Evolutionary conservation across 768 basidiomycete genomes (phyloP).

Genomic region (Pisolithus marmoratus): DNA sequence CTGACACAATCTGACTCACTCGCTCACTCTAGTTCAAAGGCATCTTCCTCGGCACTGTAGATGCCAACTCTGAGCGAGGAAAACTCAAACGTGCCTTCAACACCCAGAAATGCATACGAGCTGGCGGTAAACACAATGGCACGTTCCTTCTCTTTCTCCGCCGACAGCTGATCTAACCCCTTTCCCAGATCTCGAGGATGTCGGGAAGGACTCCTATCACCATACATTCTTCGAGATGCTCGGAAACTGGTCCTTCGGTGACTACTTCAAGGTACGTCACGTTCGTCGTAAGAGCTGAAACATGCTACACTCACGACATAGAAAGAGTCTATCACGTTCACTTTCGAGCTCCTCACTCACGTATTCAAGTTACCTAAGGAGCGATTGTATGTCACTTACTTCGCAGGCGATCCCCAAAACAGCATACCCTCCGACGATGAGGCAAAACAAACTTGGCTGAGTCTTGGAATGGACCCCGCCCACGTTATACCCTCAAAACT

Average conservation of each 20-base stretch:
- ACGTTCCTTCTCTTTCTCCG: slow-evolving; percentile 9
- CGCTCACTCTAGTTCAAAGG: slow-evolving; percentile 69
- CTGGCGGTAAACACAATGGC: slow-evolving; percentile 99
- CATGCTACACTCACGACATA: slow-evolving; percentile 26
- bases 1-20: slow-evolving; percentile 9
- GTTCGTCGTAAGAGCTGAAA: neutral
- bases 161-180: slow-evolving; percentile 2
- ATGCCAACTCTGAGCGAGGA: slow-evolving; percentile 87
- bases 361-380: slow-evolving; percentile 87
- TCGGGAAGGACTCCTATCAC: slow-evolving; percentile 97
- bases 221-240: slow-evolving; percentile 99
- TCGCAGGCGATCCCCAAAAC: slow-evolving; percentile 86
- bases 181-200: slow-evolving; percentile 86
- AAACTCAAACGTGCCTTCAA: slow-evolving; percentile 93
- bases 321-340: slow-evolving; percentile 90
- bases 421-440: slow-evolving; percentile 86
- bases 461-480: slow-evolving; percentile 82
- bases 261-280: slow-evolving; percentile 89
- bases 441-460: slow-evolving; percentile 81
- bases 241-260: slow-evolving; percentile 99
- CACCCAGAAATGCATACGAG: slow-evolving; percentile 96
- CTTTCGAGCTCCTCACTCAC: slow-evolving; percentile 91
- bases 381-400: slow-evolving; percentile 94
- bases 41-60: slow-evolving; percentile 96
- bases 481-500: slow-evolving; percentile 94